phyloP scores from a whole-genome alignment of 73 alveolate genomes.

The Paramecium bursaria region DNA sequence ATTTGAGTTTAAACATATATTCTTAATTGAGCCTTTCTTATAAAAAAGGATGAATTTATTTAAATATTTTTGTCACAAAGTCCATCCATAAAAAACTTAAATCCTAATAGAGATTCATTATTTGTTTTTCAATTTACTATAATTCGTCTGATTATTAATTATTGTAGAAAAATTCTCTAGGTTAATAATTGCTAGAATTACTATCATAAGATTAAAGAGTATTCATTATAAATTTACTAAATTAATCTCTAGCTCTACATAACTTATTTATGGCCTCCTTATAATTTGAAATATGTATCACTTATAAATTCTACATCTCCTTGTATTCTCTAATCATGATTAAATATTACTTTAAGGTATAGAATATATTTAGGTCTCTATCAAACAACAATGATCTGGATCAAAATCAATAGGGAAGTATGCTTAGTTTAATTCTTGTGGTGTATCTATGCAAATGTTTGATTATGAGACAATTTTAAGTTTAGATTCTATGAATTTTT shows the following conservation, averaged over 20 bases:
- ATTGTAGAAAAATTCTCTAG: too few species aligned
- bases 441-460: not conserved
- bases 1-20: not conserved
- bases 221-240: not conserved
- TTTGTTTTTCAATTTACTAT: too few species aligned
- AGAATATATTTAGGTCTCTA: not conserved
- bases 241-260: not conserved
- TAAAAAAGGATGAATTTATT: not conserved
- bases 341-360: not conserved
- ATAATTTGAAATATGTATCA: not conserved
- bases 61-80: not conserved
- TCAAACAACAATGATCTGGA: constrained; percentile 2
- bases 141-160: too few species aligned
- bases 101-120: too few species aligned
- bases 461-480: not conserved
- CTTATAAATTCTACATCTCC: not conserved
- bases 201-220: not conserved
- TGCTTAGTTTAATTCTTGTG: not conserved
- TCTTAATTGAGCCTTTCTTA: constrained; percentile 5
- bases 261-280: not conserved
- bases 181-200: too few species aligned
- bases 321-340: not conserved
- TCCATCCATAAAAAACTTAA: constrained; percentile 16
- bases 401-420: constrained; percentile 54
- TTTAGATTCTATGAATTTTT: not conserved